Percentiles rank a stretch among this genome's conserved stretches.
Conservation (phyloP, 768 basidiomycete species). For the Strobilomyces echinocephalus region DNA sequence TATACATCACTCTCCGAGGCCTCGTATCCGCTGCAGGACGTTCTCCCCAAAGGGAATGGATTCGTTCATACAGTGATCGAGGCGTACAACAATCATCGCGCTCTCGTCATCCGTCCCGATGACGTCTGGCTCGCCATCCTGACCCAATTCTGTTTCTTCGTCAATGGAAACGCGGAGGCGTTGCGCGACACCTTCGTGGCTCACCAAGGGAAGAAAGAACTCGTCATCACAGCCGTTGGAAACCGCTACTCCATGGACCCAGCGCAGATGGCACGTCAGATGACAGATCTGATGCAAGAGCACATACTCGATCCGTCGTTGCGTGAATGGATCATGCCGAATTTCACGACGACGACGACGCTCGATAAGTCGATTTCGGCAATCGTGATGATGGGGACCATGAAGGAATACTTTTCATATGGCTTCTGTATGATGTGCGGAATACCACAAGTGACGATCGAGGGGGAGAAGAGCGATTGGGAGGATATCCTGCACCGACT, state of each 20-base stretch:
- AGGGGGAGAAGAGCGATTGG: no score
- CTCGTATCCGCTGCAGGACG: no score
- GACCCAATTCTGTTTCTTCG: constrained; percentile 33
- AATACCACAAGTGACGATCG: no score
- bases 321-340: constrained; percentile 4
- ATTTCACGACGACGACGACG: no score
- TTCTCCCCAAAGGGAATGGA: no score
- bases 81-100: no score
- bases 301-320: constrained; percentile 19
- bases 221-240: constrained; percentile 3
- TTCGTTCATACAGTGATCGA: no score
- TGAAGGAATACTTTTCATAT: constrained; percentile 34
- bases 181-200: constrained; percentile 22
- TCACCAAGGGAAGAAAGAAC: constrained; percentile 15
- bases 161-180: constrained; percentile 31
- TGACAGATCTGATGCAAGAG: constrained; percentile 4
- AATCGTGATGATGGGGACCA: no score
- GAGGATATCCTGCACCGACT: no score
- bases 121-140: constrained; percentile 34
- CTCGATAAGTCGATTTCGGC: no score
- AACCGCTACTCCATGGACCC: constrained; percentile 25
- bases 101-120: no score
- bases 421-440: constrained; percentile 15
- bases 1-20: no score
- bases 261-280: constrained; percentile 12